Evolutionary conservation across 2,329 filamentous ascomycete genomes (phyloP), one percentile per base, ranked within the genome.

Genomic region (Ceratocystis smalleyi): DNA sequence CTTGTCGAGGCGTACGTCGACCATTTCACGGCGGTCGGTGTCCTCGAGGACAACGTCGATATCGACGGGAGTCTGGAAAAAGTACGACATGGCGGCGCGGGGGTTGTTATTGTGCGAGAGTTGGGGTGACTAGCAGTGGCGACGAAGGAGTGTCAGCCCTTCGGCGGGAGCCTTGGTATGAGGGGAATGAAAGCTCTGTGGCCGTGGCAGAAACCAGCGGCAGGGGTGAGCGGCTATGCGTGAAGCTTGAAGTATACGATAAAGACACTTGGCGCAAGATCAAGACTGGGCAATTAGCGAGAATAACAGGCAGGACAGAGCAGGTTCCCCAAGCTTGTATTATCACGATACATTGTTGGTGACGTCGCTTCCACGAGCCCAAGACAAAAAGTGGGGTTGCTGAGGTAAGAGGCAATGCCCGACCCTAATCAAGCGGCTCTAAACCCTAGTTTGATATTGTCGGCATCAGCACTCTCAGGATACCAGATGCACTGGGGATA

Each of bases 1-100:
- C 85, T 97, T 97, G 78, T 97, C 94, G 70, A 96, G 87, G 82
- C 96, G 96, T 77, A 96, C 89, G 74, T 99, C 94, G 69, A 99
- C 91, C 77, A 94, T 95, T 71, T 90, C 85, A 72, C 94, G 87
- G 71, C 96, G 89, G 77, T 97, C 94, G 74, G 86, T 85, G 77
- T 96, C 90, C 72, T 96, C 90, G 70, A 99, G 89, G 71, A 97
- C 91, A 73, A 99, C 88, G 78, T 99, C 94, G 78, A 99, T 99
- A 77, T 99, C 94, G 76, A 99, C 89, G 64, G 94, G 94, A 67
- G 92, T 96, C 70, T 91, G 91, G 80, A 97, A 99, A 79, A 95
- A 95, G 78, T 95, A 95, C 70, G 94, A 95, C 94, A 97, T 96
- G 70, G 69, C 74, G 71, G 70, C 68, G 66, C 65, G 65, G 59